Conservation (phyloP, 1,139 yeast genomes). For the Blastobotrys raffinosifermentans region DNA sequence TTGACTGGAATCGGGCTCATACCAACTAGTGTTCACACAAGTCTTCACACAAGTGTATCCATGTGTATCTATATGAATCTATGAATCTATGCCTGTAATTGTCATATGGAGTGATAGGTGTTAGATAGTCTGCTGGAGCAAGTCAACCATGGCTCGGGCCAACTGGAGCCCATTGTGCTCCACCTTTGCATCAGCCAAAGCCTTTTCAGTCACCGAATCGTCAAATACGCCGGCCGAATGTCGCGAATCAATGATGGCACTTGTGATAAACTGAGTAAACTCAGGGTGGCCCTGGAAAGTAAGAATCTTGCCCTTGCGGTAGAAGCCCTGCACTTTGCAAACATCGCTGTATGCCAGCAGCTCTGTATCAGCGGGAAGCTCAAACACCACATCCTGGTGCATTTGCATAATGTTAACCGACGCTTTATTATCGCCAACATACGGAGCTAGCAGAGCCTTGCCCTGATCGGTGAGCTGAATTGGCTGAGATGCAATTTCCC, state of each 20-base stretch:
- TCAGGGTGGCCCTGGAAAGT: constrained; percentile 93
- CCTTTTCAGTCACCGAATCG: constrained; percentile 23
- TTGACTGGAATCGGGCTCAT: constrained; percentile 53
- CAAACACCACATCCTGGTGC: constrained; percentile 66
- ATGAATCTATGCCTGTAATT: no score
- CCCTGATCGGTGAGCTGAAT: constrained; percentile 42
- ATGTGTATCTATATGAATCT: no score
- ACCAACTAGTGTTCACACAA: neutral
- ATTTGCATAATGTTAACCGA: constrained; percentile 48
- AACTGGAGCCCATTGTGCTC: constrained; percentile 30
- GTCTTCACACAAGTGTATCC: neutral
- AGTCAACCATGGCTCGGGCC: constrained; percentile 30
- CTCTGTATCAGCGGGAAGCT: constrained; percentile 38
- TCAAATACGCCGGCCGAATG: constrained; percentile 18
- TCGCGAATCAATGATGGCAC: constrained; percentile 21
- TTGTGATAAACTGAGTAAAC: constrained; percentile 42
- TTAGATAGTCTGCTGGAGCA: constrained; percentile 17
- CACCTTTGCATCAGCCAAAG: constrained; percentile 15
- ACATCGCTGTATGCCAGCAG: constrained; percentile 40
- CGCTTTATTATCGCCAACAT: constrained; percentile 14
- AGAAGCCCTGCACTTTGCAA: constrained; percentile 62
- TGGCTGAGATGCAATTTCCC: constrained; percentile 65
- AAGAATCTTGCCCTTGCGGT: constrained; percentile 42
- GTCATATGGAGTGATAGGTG: neutral
- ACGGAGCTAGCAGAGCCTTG: constrained; percentile 18